These are phyloP conservation scores for Monosporozyma aquatica DNA, from an alignment of 805 yeast genomes.

Conservation along the genomic window DNA sequence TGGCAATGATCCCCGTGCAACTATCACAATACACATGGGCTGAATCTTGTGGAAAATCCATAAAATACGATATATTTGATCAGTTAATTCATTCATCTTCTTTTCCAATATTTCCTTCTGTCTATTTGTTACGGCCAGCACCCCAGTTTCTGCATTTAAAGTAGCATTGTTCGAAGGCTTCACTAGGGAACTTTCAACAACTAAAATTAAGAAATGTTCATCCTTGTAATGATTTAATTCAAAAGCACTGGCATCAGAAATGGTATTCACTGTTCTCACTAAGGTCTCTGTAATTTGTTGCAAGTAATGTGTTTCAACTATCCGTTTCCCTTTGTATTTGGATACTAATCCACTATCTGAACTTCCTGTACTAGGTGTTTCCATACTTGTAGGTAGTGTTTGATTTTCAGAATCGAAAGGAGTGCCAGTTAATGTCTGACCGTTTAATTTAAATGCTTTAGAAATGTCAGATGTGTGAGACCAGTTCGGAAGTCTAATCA, in stretches of 20 bases:
- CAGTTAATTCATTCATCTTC: slow-evolving; percentile 26
- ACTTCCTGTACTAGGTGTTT: background rate
- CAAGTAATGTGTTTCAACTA: slow-evolving; percentile 52
- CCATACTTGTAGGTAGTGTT: no score
- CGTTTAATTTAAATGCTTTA: slow-evolving; percentile 9
- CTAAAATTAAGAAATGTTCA: slow-evolving; percentile 75
- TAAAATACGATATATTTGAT: slow-evolving; percentile 29
- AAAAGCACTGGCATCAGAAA: slow-evolving; percentile 86
- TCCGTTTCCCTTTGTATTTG: slow-evolving; percentile 11
- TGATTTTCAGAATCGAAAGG: no score
- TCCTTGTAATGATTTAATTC: slow-evolving; percentile 42
- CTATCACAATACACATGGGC: slow-evolving; percentile 71
- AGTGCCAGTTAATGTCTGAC: background rate
- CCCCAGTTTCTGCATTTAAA: background rate
- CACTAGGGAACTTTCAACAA: slow-evolving; percentile 65
- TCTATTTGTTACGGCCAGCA: slow-evolving; percentile 8
- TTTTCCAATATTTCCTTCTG: slow-evolving; percentile 18
- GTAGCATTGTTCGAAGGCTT: slow-evolving; percentile 2
- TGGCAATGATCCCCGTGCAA: slow-evolving; percentile 75
- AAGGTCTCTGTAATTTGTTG: slow-evolving; percentile 80
- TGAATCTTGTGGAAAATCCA: slow-evolving; percentile 59
- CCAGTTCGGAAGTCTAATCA: slow-evolving; percentile 29
- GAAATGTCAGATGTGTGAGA: slow-evolving; percentile 29
- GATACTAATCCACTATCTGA: background rate
- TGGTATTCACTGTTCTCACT: slow-evolving; percentile 69